phyloP scores from a whole-genome alignment of 2,329 filamentous ascomycete genomes.

The Calonectria hawksworthii region DNA sequence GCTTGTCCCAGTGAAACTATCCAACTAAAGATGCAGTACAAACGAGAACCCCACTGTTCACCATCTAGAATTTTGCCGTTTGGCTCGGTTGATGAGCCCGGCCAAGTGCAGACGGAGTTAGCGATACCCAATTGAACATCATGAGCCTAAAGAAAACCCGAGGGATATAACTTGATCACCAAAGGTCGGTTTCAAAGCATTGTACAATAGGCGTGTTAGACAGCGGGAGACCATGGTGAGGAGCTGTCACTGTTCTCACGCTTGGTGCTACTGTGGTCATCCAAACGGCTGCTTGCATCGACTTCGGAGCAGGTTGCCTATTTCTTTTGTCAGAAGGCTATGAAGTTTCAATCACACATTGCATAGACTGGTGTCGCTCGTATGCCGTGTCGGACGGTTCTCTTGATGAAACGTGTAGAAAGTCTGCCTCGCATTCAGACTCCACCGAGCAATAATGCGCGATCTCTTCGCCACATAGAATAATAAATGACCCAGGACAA shows the following conservation, averaged over 20 bases:
- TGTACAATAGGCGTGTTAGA: constrained; percentile 46
- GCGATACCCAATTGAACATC: constrained; percentile 31
- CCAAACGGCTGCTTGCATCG: constrained; percentile 47
- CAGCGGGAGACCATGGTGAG: constrained; percentile 45
- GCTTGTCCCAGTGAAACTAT: constrained; percentile 30
- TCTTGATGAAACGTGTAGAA: constrained; percentile 16
- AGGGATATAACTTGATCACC: constrained; percentile 29
- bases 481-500: neutral
- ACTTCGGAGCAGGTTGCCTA: constrained; percentile 43
- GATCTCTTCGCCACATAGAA: neutral
- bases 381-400: constrained; percentile 31
- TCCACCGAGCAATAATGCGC: neutral
- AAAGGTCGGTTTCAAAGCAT: constrained; percentile 48
- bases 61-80: constrained; percentile 29
- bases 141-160: constrained; percentile 16
- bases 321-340: constrained; percentile 31
- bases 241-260: constrained; percentile 42
- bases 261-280: constrained; percentile 38
- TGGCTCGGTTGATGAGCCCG: constrained; percentile 34
- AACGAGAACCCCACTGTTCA: constrained; percentile 31
- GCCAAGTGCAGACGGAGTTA: constrained; percentile 40
- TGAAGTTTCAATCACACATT: constrained; percentile 26
- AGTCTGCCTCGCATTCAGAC: neutral
- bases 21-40: neutral
- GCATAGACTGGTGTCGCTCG: constrained; percentile 34